phyloP scores from a whole-genome alignment of 139 green algal species.

The Yamagishiella unicocca region DNA sequence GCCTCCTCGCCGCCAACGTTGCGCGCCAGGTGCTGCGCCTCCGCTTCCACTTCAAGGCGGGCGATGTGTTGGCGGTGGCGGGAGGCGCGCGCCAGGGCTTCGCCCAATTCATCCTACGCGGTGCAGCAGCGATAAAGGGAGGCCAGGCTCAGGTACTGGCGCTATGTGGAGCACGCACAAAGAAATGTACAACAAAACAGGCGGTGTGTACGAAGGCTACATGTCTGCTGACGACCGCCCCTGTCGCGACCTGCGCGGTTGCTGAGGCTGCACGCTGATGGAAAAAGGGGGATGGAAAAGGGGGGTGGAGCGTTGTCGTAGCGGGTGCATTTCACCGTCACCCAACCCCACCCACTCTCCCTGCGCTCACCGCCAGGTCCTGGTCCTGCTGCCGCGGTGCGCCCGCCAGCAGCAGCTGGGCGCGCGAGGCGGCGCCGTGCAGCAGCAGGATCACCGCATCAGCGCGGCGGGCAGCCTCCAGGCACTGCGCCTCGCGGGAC shows the following conservation, averaged over 20 bases:
- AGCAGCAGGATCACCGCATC: slow-evolving; percentile 27
- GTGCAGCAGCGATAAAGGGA: too few species aligned
- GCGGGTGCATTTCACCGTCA: too few species aligned
- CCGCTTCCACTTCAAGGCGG: slow-evolving; percentile 5
- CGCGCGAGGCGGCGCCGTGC: slow-evolving; percentile 20
- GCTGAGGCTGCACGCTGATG: too few species aligned
- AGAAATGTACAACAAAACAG: too few species aligned
- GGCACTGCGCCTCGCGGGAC: not conserved
- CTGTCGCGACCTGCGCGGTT: too few species aligned
- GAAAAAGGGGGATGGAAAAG: too few species aligned
- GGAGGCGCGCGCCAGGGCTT: not conserved
- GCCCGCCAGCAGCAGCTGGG: slow-evolving; percentile 24
- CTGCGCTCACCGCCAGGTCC: slow-evolving; percentile 10
- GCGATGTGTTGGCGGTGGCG: slow-evolving; percentile 23
- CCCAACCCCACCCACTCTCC: too few species aligned
- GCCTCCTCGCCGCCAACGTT: not conserved
- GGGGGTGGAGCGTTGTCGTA: too few species aligned
- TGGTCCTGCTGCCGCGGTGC: slow-evolving; percentile 26
- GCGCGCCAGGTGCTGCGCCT: not conserved
- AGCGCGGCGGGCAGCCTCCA: not conserved
- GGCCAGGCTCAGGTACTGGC: too few species aligned
- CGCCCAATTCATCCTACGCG: slow-evolving; percentile 24
- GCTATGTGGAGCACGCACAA: too few species aligned
- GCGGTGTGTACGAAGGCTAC: too few species aligned
- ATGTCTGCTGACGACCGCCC: too few species aligned